Evolutionary conservation across 148 eudicot species (phyloP).

Genomic region (Pharnaceum exiguum): DNA sequence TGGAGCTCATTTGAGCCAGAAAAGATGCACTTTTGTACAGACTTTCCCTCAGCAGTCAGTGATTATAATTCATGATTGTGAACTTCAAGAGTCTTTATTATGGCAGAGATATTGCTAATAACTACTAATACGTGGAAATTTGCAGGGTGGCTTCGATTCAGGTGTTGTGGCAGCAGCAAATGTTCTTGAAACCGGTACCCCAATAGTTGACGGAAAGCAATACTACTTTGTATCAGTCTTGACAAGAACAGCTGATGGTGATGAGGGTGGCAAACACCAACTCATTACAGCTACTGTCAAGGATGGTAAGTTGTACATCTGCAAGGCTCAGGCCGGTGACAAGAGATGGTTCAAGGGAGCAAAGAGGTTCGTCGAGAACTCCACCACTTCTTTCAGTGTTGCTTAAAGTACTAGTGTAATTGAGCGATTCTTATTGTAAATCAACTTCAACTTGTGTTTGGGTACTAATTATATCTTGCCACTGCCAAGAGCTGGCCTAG

Average conservation of each 20-base stretch:
- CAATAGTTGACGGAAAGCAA: slow-evolving; percentile 49
- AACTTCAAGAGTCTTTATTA: too few species aligned
- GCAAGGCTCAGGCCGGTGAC: slow-evolving; percentile 99
- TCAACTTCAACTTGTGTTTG: slow-evolving; percentile 22
- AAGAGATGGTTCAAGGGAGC: slow-evolving; percentile 99
- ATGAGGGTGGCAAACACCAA: slow-evolving; percentile 97
- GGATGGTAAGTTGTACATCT: slow-evolving; percentile 80
- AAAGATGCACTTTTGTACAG: too few species aligned
- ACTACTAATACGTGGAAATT: slow-evolving; percentile 4
- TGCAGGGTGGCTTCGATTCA: slow-evolving; percentile 86
- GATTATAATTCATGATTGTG: too few species aligned
- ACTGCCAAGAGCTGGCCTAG: slow-evolving; percentile 9
- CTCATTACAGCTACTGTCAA: slow-evolving; percentile 68
- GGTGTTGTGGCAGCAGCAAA: slow-evolving; percentile 82
- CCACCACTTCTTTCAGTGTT: slow-evolving; percentile 73
- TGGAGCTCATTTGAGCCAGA: too few species aligned
- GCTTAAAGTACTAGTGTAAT: slow-evolving; percentile 39
- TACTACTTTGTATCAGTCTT: slow-evolving; percentile 71
- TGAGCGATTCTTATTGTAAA: slow-evolving; percentile 25
- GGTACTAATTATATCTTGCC: slow-evolving; percentile 19
- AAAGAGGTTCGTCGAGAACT: slow-evolving; percentile 70
- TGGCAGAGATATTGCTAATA: too few species aligned
- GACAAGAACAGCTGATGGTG: slow-evolving; percentile 97
- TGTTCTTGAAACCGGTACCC: slow-evolving; percentile 58
- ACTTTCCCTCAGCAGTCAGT: too few species aligned